Evolutionary conservation across 208 protist species (phyloP).

Genomic region (Leishmania braziliensis): DNA sequence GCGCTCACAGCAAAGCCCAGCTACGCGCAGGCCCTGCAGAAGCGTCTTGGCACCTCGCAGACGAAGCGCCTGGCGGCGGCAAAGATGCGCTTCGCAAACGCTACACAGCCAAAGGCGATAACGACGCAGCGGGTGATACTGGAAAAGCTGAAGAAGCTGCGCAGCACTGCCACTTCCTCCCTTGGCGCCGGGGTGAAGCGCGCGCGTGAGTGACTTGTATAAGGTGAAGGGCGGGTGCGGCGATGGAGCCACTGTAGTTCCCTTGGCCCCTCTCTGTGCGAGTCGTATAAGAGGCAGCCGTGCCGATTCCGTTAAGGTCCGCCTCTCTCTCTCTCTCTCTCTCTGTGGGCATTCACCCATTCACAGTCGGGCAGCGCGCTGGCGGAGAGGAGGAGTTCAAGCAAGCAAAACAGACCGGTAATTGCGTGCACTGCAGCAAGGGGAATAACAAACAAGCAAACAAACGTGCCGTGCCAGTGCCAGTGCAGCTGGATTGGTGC

Average conservation of each 20-base stretch:
- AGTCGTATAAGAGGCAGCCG: not conserved
- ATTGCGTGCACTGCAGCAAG: not conserved
- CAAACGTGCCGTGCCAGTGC: not conserved
- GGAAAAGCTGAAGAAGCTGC: conserved; percentile 59
- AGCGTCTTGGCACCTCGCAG: conserved; percentile 43
- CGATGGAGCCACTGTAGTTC: not conserved
- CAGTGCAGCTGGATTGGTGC: not conserved
- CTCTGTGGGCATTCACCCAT: not conserved
- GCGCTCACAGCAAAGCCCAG: conserved; percentile 42
- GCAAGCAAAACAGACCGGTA: not conserved
- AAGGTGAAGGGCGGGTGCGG: not conserved
- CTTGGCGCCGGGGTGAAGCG: conserved; percentile 13
- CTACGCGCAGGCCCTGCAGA: conserved; percentile 47
- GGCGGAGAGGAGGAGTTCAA: not conserved
- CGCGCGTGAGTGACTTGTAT: conserved; percentile 16
- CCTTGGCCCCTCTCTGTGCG: not conserved
- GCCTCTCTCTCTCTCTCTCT: not conserved
- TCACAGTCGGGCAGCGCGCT: not conserved
- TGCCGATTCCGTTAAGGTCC: not conserved
- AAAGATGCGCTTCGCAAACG: conserved; percentile 61
- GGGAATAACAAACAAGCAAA: not conserved
- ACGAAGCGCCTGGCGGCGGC: conserved; percentile 56
- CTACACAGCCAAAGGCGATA: conserved; percentile 55
- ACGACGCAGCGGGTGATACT: conserved; percentile 66
- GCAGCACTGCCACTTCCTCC: not conserved